These are phyloP conservation scores for Neoarthrinium moseri DNA, from an alignment of 2,329 filamentous ascomycete genomes.

Conservation along the genomic window DNA sequence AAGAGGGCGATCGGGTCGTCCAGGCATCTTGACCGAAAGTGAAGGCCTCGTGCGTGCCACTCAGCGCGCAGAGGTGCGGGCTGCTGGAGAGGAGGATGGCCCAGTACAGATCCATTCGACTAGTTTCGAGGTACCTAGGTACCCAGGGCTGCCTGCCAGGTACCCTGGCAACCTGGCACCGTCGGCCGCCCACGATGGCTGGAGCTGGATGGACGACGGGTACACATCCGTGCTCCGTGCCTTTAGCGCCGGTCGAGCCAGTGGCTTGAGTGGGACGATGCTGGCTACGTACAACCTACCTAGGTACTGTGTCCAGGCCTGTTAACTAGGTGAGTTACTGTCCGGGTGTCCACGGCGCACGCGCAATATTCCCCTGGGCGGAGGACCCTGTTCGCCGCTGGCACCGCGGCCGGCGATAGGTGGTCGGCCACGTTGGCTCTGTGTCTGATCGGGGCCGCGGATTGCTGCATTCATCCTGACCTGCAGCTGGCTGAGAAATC, in stretches of 20 bases:
- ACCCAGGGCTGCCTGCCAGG: no score
- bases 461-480: constrained; percentile 6
- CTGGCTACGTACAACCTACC: no score
- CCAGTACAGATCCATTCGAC: no score
- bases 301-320: no score
- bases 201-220: no score
- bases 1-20: constrained; percentile 2
- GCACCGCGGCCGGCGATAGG: constrained; percentile 11
- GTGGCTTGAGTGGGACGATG: neutral
- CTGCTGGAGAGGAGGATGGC: no score
- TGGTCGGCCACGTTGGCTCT: constrained; percentile 25
- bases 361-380: constrained; percentile 1
- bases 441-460: constrained; percentile 13
- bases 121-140: no score
- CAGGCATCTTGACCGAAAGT: neutral
- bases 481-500: neutral
- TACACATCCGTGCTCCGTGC: neutral
- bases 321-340: no score
- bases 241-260: neutral
- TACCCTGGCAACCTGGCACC: no score
- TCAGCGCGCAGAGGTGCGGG: no score
- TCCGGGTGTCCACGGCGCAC: neutral
- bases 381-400: neutral
- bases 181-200: no score
- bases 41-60: no score